Evolutionary conservation across 768 basidiomycete species (phyloP), one percentile per base, ranked within the genome.

Genomic region (Lactarius hatsudake): DNA sequence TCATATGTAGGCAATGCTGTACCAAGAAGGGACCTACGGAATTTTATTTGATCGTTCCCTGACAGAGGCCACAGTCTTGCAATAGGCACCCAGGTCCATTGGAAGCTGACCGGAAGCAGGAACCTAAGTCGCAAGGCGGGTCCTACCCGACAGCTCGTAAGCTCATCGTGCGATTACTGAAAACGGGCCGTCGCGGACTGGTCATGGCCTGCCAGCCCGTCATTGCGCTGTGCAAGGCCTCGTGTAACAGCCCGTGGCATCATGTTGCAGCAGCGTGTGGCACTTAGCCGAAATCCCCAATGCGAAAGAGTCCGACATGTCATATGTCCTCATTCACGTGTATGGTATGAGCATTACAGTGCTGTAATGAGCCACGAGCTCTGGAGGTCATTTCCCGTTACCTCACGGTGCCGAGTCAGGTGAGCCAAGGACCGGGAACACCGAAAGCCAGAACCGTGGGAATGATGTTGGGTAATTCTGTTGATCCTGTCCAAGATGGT

Each of bases 371-470:
- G 53, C 51, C 55, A 51, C 56, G 48, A 62, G 54, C 34, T 40
- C 32, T 8, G 32, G n/a, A 23, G 20, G 36, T 4, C 23, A 13
- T 43, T 42, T 59, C 9, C 4, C 23, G 58, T 42, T 38, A 42
- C 58, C 4, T 59, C n/a, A 59, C 23, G 26, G 51, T 43, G 15
- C 42, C 53, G 53, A 26, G 43, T 55, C n/a, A 23, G 13, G 30
- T n/a, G 5, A 18, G 62, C 66, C 66, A 54, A 63, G 23, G 30
- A 54, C 66, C 66, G 48, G 66, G 66, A 18, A 62, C 3, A 2
- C 26, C 1, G 9, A 42, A 1, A 17, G 13, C 9, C 34, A 18
- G 15, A 18, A 48, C 28, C 28, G n/a, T 61, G 32, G 12, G 20
- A 51, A 42, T 56, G 13, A 26, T 12, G 15, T 30, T 7, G 18